Evolutionary conservation across 257 asterid genomes (phyloP), one percentile per base, ranked within the genome.

Genomic region (Paraleonurus japonicus): DNA sequence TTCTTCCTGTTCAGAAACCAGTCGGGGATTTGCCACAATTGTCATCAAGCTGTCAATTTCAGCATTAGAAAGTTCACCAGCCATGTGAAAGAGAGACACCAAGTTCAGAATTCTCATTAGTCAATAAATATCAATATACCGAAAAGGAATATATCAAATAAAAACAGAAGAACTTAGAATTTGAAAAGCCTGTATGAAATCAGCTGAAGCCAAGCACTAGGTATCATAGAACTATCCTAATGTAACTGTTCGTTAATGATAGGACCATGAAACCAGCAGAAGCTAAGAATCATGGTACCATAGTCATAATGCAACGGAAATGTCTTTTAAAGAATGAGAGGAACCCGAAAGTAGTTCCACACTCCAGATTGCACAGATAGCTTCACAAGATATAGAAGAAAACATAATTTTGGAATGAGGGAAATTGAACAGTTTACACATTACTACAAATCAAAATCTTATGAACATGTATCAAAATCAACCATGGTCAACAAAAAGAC

Each of bases 1-100:
- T 85, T 85, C 89, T 85, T 85, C 77, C 89, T 85, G 78, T 85
- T 85, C 11, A 85, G 63, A 50, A 85, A 85, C 89, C 89, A 85
- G 74, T 82, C 87, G 90, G 7, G 90, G 87, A 30, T 85, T 82
- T 0, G 83, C 86, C 7, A 82, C 87, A 41, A 85, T 85, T 0
- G 69, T 72, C 90, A 85, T 85, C 85, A 85, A 69, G 77, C 85
- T 79, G 60, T 85, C 90, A 0, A 85, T 73, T 69, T 85, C 90
- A 6, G 90, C 90, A 47, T 26, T 23, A 3, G 90, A 82, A 8
- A 85, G 90, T 67, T 85, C 90, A 43, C 90, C 90, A 69, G 90
- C 90, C 78, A 87, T 85, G 83, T 6, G 23, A 55, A 47, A 61
- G 19, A 68, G 7, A 6, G 10, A 23, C 1, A 0, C 1, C 3